These are phyloP conservation scores for Spirogloea muscicola DNA, from an alignment of 139 green algal species.

Conservation along the genomic window DNA sequence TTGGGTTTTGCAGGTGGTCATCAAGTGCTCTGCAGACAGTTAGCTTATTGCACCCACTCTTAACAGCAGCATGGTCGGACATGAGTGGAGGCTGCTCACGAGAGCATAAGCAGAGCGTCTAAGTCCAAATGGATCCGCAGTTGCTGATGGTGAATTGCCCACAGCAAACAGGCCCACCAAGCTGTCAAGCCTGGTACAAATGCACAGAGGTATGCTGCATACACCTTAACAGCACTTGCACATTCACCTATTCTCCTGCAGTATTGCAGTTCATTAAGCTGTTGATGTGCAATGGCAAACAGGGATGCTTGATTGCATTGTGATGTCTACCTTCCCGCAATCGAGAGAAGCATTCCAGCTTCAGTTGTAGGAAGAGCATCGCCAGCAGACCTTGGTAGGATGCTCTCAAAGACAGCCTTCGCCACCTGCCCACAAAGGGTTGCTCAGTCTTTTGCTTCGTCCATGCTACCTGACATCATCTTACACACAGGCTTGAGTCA, in stretches of 20 bases:
- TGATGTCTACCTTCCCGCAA: slow-evolving; percentile 38
- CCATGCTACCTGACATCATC: too few species aligned
- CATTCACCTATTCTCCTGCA: background rate
- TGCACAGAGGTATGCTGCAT: slow-evolving; percentile 2
- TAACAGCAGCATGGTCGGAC: too few species aligned
- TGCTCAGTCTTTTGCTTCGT: too few species aligned
- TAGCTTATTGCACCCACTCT: too few species aligned
- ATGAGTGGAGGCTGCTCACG: background rate
- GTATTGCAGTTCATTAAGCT: background rate
- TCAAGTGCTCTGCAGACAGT: too few species aligned
- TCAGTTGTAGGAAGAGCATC: slow-evolving; percentile 67
- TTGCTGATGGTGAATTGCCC: slow-evolving; percentile 76
- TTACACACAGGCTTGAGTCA: too few species aligned
- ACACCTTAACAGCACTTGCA: background rate
- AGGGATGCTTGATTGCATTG: background rate
- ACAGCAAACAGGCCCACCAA: slow-evolving; percentile 90
- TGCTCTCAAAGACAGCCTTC: slow-evolving; percentile 56
- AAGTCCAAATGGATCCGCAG: slow-evolving; percentile 91
- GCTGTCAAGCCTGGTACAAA: slow-evolving; percentile 68
- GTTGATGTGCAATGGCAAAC: background rate
- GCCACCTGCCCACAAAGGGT: slow-evolving; percentile 23
- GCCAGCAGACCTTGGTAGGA: slow-evolving; percentile 75
- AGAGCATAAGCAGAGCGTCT: slow-evolving; percentile 77
- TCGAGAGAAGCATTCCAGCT: slow-evolving; percentile 62
- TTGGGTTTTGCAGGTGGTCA: too few species aligned